phyloP scores from a whole-genome alignment of 371 early-diverging fungal genomes.

The Lichtheimia ramosa region DNA sequence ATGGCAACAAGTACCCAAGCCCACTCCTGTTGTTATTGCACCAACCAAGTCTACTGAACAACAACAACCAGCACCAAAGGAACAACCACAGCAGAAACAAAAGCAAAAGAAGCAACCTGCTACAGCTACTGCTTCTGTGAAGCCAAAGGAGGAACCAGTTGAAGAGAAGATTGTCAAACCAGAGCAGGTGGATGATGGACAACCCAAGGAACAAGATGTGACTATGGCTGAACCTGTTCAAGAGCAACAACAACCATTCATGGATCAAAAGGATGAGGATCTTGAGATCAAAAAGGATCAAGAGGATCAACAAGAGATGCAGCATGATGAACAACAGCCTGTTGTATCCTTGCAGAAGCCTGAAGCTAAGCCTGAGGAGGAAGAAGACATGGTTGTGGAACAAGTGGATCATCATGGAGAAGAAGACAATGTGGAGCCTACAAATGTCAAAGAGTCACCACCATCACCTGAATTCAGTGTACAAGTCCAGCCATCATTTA shows the following conservation, averaged over 20 bases:
- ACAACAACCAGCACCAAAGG: not conserved
- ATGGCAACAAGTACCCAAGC: constrained; percentile 4
- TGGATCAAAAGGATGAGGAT: no score
- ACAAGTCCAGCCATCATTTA: constrained; percentile 11
- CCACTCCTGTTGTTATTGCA: not conserved
- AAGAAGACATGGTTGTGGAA: not conserved
- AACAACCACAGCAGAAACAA: constrained; percentile 4
- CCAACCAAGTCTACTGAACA: not conserved
- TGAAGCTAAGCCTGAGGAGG: not conserved
- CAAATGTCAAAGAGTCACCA: not conserved
- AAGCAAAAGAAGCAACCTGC: constrained; percentile 5
- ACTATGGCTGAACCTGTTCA: no score
- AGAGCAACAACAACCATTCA: no score
- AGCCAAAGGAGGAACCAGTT: constrained; percentile 4
- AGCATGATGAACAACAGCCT: not conserved
- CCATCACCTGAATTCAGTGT: no score
- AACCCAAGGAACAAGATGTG: no score
- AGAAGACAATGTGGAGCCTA: not conserved
- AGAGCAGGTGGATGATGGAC: no score
- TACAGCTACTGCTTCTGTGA: not conserved
- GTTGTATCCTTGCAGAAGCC: not conserved
- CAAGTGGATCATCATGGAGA: not conserved
- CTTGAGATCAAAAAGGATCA: not conserved
- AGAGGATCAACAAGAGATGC: not conserved
- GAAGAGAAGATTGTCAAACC: no score